Evolutionary conservation across 768 basidiomycete genomes (phyloP).

Genomic region (Agrocybe praecox): DNA sequence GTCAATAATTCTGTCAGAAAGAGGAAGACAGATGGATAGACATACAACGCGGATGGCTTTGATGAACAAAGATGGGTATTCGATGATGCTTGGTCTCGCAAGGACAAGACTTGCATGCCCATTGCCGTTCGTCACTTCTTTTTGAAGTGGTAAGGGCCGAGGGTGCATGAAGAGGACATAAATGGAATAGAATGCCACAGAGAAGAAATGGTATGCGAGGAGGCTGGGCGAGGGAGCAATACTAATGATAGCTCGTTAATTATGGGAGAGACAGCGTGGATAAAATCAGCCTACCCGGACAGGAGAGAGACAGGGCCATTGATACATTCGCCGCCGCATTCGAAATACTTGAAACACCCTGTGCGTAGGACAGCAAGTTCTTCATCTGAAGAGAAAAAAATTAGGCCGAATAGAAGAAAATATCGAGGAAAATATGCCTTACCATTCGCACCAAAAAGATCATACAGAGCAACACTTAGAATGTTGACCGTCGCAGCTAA

Average conservation of each 20-base stretch:
- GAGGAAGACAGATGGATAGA: constrained; percentile 27
- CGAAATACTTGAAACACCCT: constrained; percentile 98
- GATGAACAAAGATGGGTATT: constrained; percentile 70
- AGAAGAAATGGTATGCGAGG: constrained; percentile 91
- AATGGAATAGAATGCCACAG: constrained; percentile 93
- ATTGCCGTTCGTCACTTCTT: constrained; percentile 1
- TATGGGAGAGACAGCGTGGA: neutral
- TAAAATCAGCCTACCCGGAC: constrained; percentile 62
- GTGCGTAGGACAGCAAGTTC: constrained; percentile 63
- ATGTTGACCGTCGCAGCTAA: constrained; percentile 90
- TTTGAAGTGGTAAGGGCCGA: constrained; percentile 21
- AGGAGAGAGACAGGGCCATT: constrained; percentile 89
- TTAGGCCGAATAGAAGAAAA: constrained; percentile 2
- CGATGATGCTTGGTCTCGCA: constrained; percentile 45
- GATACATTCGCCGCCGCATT: constrained; percentile 87
- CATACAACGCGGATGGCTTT: constrained; percentile 73
- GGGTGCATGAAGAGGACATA: constrained; percentile 82
- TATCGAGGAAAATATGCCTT: constrained; percentile 27
- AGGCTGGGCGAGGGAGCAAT: constrained; percentile 78
- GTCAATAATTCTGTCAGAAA: neutral
- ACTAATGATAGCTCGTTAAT: constrained; percentile 37
- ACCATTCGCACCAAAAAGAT: constrained; percentile 94
- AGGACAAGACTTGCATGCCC: constrained; percentile 35
- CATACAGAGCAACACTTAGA: constrained; percentile 90
- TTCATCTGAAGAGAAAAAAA: constrained; percentile 43